Percentiles rank a stretch among this genome's conserved stretches.
Evolutionary conservation across 2,329 filamentous ascomycete genomes (phyloP).

Genomic region (Exophiala xenobiotica): DNA sequence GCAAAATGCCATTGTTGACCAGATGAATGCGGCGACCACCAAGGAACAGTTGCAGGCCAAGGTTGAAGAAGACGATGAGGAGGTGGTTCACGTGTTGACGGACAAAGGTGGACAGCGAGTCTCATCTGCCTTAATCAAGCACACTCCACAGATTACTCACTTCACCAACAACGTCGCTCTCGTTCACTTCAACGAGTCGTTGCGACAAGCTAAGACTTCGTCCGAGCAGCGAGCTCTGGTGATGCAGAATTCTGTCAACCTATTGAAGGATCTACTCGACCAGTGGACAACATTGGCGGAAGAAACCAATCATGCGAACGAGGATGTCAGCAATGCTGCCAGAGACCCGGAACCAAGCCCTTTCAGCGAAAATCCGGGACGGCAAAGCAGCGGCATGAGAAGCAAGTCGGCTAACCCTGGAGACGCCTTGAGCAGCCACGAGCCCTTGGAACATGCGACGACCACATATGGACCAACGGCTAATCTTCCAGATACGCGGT

Average conservation of each 20-base stretch:
- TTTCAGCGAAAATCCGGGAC: no score
- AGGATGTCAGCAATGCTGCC: no score
- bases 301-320: no score
- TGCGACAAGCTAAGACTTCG: background rate
- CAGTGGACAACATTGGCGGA: slow-evolving; percentile 10
- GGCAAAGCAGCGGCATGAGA: no score
- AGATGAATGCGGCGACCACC: slow-evolving; percentile 2
- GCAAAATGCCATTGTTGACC: slow-evolving; percentile 10
- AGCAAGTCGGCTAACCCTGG: no score
- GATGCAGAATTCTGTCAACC: background rate
- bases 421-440: no score
- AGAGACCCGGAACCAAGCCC: no score
- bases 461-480: no score
- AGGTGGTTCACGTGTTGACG: background rate
- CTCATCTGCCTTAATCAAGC: background rate
- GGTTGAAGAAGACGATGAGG: slow-evolving; percentile 4
- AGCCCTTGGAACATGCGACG: no score
- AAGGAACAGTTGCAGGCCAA: slow-evolving; percentile 7
- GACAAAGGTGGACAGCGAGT: background rate
- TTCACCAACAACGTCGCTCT: background rate
- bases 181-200: background rate
- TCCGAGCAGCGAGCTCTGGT: slow-evolving; percentile 4
- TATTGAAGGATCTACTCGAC: slow-evolving; percentile 1
- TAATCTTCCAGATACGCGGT: no score
- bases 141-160: background rate